Evolutionary conservation across 257 asterid genomes (phyloP), one percentile per base, ranked within the genome.

Genomic region (Nicotiana tabacum): DNA sequence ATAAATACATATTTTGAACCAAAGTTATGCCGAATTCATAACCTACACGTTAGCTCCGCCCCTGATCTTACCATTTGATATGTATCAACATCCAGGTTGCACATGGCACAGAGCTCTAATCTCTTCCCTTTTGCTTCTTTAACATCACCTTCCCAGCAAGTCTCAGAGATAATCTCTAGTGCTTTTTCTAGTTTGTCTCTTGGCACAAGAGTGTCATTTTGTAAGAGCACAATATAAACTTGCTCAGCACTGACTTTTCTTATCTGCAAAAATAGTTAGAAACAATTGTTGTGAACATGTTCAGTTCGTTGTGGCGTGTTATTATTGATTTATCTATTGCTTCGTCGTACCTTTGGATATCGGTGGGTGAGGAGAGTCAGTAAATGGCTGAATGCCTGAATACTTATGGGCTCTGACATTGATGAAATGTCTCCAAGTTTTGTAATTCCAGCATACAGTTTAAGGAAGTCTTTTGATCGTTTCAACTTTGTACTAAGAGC

Each of bases 141-240:
- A 4, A 85, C 69, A 83, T 92, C 97, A 76, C 95, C 98, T 84
- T 92, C 99, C 99, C 99, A 94, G 89, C 98, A 92, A 66, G 97
- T 96, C 81, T 92, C 95, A 0, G 94, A 88, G 53, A 96, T 90
- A 80, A 90, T 89, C 80, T 96, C 98, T 57, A 90, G 87, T 6
- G 93, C 97, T 88, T 85, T 92, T 68, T 93, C 87, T 39, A 89
- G 24, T 79, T 94, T 93, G 65, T 90, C 90, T 35, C 88, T 97
- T 27, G 89, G 84, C 37, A 94, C 85, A 79, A 94, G 91, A 81
- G 68, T 77, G 35, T 74, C 95, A 57, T 96, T 91, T 89, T 90
- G 91, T 18, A 91, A 90, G 27, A 96, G 94, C 65, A 94, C 99
- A 30, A 92, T 89, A 87, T 92, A 92, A 70, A 86, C 96, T 89